These are phyloP conservation scores for Strigomonas culicis DNA, from an alignment of 208 protist genomes.

Conservation along the genomic window DNA sequence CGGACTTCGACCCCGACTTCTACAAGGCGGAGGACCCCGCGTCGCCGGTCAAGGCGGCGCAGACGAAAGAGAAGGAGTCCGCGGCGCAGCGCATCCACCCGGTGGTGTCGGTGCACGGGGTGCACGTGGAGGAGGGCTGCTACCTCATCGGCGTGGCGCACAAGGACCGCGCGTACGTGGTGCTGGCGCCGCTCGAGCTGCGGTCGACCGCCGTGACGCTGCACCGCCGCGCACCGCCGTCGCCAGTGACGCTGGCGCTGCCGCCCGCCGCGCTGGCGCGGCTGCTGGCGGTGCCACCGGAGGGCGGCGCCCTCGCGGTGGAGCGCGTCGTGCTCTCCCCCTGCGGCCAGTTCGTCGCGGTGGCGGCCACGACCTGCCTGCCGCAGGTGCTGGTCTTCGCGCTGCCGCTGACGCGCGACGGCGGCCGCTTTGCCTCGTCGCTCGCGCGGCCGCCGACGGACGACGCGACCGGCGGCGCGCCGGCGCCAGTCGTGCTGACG, in stretches of 20 bases:
- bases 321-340: conserved; percentile 10
- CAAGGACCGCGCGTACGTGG: conserved; percentile 17
- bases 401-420: neutral
- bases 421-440: too few species aligned
- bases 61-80: conserved; percentile 5
- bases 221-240: neutral
- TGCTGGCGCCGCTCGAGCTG: conserved; percentile 9
- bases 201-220: neutral
- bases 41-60: neutral
- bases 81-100: neutral
- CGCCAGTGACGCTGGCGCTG: neutral
- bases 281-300: neutral
- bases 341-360: conserved; percentile 10
- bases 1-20: neutral
- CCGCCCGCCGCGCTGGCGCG: neutral
- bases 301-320: neutral
- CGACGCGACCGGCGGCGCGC: too few species aligned
- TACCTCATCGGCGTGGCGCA: conserved; percentile 28
- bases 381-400: conserved; percentile 13
- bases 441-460: too few species aligned
- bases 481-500: too few species aligned
- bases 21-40: neutral
- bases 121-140: too few species aligned
- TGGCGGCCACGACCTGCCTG: neutral
- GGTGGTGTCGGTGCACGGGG: neutral